phyloP scores from a whole-genome alignment of 257 asterid genomes.

The Plantago elongata region DNA sequence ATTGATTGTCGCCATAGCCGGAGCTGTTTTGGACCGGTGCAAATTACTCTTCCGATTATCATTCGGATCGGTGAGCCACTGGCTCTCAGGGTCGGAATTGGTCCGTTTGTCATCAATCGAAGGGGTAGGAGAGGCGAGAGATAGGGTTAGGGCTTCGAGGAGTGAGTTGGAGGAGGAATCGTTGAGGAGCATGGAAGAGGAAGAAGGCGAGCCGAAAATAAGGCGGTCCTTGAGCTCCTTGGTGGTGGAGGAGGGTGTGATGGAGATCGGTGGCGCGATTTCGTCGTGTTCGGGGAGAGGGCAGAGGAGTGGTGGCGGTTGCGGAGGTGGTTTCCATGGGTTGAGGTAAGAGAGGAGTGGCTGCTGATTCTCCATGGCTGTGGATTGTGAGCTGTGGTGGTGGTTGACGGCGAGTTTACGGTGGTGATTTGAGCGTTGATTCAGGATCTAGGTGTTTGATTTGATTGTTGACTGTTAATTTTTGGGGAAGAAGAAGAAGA shows the following conservation, averaged over 20 bases:
- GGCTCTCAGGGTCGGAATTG: slow-evolving; percentile 20
- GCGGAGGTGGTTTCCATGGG: slow-evolving; percentile 9
- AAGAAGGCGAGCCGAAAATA: slow-evolving; percentile 25
- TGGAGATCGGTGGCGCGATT: slow-evolving; percentile 25
- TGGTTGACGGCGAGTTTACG: background rate
- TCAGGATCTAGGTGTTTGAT: too few relatives aligned
- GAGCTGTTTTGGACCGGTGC: slow-evolving; percentile 45
- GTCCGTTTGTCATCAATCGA: slow-evolving; percentile 5
- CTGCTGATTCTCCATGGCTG: slow-evolving; percentile 10
- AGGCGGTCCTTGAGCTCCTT: slow-evolving; percentile 32
- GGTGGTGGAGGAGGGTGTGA: slow-evolving; percentile 21
- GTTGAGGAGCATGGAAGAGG: background rate
- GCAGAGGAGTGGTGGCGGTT: slow-evolving; percentile 15
- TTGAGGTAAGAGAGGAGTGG: slow-evolving; percentile 26
- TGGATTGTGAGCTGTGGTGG: background rate
- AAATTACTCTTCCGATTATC: slow-evolving; percentile 25
- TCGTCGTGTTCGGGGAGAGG: slow-evolving; percentile 30
- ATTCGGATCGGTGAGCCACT: slow-evolving; percentile 30
- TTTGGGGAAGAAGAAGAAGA: too few relatives aligned
- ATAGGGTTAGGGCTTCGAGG: slow-evolving; percentile 21
- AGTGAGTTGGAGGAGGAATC: slow-evolving; percentile 11
- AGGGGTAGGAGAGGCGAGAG: slow-evolving; percentile 10
- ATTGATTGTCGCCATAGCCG: slow-evolving; percentile 34
- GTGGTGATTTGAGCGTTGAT: too few relatives aligned
- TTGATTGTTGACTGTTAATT: too few relatives aligned